Evolutionary conservation across 306 rosid genomes (phyloP).

Genomic region (Rubus parviflorus): DNA sequence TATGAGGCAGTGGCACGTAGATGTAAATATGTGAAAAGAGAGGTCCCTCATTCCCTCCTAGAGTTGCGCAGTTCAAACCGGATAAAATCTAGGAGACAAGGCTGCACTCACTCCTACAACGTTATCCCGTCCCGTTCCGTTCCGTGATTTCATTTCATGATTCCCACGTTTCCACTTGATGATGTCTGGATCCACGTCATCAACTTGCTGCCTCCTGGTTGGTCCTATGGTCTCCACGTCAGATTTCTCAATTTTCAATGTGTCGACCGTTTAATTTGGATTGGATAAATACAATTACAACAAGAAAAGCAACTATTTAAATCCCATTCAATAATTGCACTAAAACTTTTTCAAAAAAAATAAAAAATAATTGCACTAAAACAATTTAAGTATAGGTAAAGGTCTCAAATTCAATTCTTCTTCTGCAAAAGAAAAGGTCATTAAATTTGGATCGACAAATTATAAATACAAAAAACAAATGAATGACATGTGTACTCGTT

Average conservation of each 20-base stretch:
- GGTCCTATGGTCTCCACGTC: neutral
- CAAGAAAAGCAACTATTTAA: neutral
- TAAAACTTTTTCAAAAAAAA: no score
- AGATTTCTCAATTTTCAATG: neutral
- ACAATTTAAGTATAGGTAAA: no score
- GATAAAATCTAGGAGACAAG: constrained; percentile 16
- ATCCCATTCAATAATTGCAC: no score
- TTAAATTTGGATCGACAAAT: no score
- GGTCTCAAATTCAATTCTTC: no score
- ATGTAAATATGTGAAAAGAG: neutral
- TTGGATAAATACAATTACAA: neutral
- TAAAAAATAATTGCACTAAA: no score
- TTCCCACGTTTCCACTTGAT: neutral
- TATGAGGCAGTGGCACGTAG: no score
- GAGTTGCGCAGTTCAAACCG: constrained; percentile 11
- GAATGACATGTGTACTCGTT: no score
- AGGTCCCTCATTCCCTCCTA: neutral
- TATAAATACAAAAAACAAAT: no score
- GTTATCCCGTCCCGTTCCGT: no score
- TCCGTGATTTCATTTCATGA: neutral
- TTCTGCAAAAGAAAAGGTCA: no score
- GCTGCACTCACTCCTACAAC: no score
- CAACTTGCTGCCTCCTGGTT: neutral
- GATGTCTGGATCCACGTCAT: neutral
- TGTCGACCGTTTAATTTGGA: neutral